Evolutionary conservation across 257 asterid genomes (phyloP).

Genomic region (Solanum peruvianum): DNA sequence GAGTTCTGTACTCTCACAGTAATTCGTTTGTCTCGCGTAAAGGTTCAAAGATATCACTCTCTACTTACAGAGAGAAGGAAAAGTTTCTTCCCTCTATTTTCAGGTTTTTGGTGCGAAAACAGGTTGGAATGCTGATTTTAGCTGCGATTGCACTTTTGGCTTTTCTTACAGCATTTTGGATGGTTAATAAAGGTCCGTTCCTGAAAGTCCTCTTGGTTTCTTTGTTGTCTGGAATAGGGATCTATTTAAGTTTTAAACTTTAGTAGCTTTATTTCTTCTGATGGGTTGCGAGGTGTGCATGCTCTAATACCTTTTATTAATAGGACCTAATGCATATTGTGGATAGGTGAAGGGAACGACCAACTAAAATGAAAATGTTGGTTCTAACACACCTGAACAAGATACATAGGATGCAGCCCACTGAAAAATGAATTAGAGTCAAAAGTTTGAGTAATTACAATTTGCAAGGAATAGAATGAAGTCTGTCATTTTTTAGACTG

Average conservation of each 20-base stretch:
- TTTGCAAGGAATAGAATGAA: background rate
- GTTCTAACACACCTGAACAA: background rate
- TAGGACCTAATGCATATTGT: background rate
- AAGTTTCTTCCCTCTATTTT: constrained; percentile 23
- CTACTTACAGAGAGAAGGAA: constrained; percentile 66
- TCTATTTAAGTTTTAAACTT: background rate
- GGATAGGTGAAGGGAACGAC: background rate
- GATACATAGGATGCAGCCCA: background rate
- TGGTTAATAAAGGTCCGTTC: constrained; percentile 52
- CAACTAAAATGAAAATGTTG: background rate
- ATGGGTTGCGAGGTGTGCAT: background rate
- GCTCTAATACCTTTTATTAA: background rate
- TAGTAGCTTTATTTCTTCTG: background rate
- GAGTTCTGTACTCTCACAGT: constrained; percentile 35
- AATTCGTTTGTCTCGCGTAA: constrained; percentile 35
- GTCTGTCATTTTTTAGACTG: background rate
- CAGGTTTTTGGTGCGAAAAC: constrained; percentile 55
- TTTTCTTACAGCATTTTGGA: constrained; percentile 48
- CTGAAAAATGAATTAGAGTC: background rate
- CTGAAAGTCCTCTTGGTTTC: background rate
- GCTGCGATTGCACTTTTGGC: constrained; percentile 45
- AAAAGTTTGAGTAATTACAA: background rate
- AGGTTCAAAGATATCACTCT: constrained; percentile 45
- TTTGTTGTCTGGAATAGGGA: background rate
- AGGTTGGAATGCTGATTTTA: constrained; percentile 74